Base-by-base conservation (phyloP, 495 filamentous ascomycete genomes). In the Talaromyces thailandensis region DNA sequence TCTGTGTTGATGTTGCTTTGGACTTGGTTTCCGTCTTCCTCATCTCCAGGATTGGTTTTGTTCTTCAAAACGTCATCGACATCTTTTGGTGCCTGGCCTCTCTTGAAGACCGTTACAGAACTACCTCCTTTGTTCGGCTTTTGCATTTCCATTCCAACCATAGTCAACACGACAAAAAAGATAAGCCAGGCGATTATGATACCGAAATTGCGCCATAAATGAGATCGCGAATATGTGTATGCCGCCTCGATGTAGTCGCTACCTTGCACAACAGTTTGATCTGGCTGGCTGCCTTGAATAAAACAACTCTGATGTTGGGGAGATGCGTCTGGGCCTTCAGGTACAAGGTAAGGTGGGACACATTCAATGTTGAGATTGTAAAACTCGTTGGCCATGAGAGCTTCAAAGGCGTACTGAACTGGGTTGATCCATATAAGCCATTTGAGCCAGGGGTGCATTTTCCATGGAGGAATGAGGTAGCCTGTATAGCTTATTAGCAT, bases 401-500 rank as follows among this genome's bases (percentile, higher is more conserved):
- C 83, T 71, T 89, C 90, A 62, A 91, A 92, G 0, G 82, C 82
- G 65, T 93, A 96, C 40, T 84, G 79, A 5, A 94, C 74, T 0
- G 91, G 91, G 61, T 93, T 89, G 61, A 94, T 80, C 76, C 83
- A 88, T 16, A 81, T 81, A 1, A 93, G 73, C 91, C 91, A 96
- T 57, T 82, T 81, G 57, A 93, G 86, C 89, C 89, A 95, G 0
- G 88, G 84, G 60, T 85, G 84, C 90, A 94, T 93, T 60, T 86
- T 81, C 48, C 73, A 77, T 0, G 82, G 84, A 2, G 89, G 88
- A 43, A 95, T 88, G 8, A 90, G 73, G 69, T 88, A 96, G 28
- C 91, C 91, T 79, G 29, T 26, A 25, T 50, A 35, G 12, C 31
- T 24, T 31, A 43, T 18, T 53, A 26, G 9, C 31, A 16, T 7